Percentiles rank a stretch among this genome's conserved stretches.
These are phyloP conservation scores for Adansonia madagascariensis DNA, from an alignment of 441 rosid species.

Conservation along the genomic window DNA sequence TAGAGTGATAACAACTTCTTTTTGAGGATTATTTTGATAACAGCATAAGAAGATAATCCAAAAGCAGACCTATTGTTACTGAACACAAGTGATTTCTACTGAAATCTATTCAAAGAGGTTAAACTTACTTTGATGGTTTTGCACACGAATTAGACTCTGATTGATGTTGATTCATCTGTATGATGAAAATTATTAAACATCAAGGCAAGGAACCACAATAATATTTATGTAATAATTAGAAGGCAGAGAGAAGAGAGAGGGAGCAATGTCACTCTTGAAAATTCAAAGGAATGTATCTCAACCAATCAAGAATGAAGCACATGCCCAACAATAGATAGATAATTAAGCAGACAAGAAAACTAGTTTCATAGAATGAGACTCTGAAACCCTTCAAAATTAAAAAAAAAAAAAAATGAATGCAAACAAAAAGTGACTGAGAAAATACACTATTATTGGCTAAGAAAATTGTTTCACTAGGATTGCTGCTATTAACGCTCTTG, in stretches of 20 bases:
- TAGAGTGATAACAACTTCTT: slow-evolving; percentile 5
- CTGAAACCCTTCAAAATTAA: neutral
- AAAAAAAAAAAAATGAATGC: neutral
- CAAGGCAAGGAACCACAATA: neutral
- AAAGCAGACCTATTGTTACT: neutral
- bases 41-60: neutral
- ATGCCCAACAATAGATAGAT: neutral
- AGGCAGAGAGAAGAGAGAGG: neutral
- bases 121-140: slow-evolving; percentile 51
- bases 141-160: slow-evolving; percentile 34
- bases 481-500: neutral
- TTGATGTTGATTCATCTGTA: slow-evolving; percentile 59
- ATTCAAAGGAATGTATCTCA: neutral
- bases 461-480: neutral
- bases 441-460: neutral
- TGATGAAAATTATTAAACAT: slow-evolving; percentile 21
- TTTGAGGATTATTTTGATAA: neutral
- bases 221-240: neutral
- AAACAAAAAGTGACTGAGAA: neutral
- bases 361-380: neutral
- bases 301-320: too few species aligned
- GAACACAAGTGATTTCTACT: neutral
- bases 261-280: neutral
- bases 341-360: neutral
- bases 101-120: slow-evolving; percentile 20